These are phyloP conservation scores for Trichoderma harzianum DNA, from an alignment of 2,329 filamentous ascomycete genomes.

Conservation along the genomic window DNA sequence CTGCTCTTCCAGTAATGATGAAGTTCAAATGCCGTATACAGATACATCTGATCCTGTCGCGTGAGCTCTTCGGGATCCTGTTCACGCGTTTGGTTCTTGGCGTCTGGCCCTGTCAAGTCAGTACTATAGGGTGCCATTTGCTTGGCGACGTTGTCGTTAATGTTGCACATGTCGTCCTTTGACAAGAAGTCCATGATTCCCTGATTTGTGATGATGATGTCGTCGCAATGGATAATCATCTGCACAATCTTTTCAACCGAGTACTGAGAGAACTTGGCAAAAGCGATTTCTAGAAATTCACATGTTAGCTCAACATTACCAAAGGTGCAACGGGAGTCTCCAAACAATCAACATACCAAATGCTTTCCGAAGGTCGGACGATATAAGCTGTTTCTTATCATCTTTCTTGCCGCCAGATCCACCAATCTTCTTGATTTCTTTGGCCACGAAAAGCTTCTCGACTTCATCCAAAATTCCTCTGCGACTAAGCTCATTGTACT, in stretches of 20 bases:
- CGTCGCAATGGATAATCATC: constrained; percentile 95
- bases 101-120: constrained; percentile 90
- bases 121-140: constrained; percentile 92
- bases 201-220: constrained; percentile 78
- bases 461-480: constrained; percentile 97
- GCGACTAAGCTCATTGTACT: constrained; percentile 87
- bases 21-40: constrained; percentile 88
- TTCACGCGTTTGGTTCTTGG: constrained; percentile 73
- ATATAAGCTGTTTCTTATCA: constrained; percentile 97
- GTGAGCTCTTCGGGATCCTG: constrained; percentile 85
- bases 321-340: not conserved
- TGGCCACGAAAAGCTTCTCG: constrained; percentile 94
- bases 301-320: constrained; percentile 19
- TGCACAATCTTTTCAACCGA: constrained; percentile 81
- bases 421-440: constrained; percentile 88
- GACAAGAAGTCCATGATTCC: constrained; percentile 97
- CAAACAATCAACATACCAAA: constrained; percentile 53
- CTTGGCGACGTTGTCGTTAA: constrained; percentile 87
- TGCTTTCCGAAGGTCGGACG: constrained; percentile 80
- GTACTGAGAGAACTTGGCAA: constrained; percentile 87
- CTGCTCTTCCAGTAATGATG: constrained; percentile 98
- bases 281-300: constrained; percentile 66
- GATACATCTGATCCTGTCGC: constrained; percentile 90
- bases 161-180: constrained; percentile 86
- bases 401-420: constrained; percentile 70